Conservation (phyloP, 2,329 filamentous ascomycete species). For the Nemania abortiva region DNA sequence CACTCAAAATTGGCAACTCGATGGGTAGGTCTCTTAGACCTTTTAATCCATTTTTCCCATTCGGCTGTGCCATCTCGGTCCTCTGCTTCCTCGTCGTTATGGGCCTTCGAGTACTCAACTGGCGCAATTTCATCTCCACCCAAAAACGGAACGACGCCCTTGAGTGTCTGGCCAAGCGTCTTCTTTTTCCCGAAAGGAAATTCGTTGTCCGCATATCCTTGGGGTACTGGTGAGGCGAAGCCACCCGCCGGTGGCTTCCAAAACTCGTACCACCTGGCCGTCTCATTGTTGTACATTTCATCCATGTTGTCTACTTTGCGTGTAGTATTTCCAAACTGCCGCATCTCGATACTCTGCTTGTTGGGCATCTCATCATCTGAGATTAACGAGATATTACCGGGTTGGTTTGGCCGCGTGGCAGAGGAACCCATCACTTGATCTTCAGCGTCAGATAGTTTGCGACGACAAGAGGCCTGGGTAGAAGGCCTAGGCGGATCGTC, state of each 20-base stretch:
- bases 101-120: conserved; percentile 71
- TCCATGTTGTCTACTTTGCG: conserved; percentile 63
- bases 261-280: conserved; percentile 70
- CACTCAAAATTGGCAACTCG: conserved; percentile 72
- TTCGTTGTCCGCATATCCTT: conserved; percentile 62
- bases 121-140: conserved; percentile 57
- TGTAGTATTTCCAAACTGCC: conserved; percentile 62
- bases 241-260: conserved; percentile 73
- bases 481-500: conserved; percentile 50
- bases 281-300: conserved; percentile 61
- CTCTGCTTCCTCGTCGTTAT: conserved; percentile 68
- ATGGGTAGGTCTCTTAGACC: conserved; percentile 87
- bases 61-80: conserved; percentile 73
- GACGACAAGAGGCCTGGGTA: conserved; percentile 41
- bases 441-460: conserved; percentile 39
- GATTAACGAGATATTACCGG: conserved; percentile 53
- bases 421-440: conserved; percentile 49
- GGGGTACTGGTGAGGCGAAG: conserved; percentile 71
- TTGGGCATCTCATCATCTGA: conserved; percentile 56
- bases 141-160: conserved; percentile 63
- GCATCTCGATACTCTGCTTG: conserved; percentile 51
- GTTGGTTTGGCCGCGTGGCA: conserved; percentile 47
- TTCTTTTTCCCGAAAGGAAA: conserved; percentile 61
- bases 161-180: conserved; percentile 64
- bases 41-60: conserved; percentile 87